Evolutionary conservation across 164 flowering plant genomes (phyloP).

Genomic region (Vitis rupestris): DNA sequence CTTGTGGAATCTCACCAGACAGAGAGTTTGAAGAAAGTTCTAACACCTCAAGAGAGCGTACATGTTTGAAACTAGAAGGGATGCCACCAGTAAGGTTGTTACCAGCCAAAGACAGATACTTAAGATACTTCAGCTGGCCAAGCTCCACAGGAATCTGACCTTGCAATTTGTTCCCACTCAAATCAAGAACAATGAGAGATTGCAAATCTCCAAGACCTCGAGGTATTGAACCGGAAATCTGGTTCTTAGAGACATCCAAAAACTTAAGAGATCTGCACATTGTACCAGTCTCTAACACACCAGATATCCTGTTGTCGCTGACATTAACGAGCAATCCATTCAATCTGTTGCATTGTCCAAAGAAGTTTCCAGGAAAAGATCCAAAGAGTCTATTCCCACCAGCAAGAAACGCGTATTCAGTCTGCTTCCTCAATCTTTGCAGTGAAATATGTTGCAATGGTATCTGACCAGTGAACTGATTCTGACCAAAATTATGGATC

Average conservation of each 20-base stretch:
- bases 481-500: conserved; percentile 28
- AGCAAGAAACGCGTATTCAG: conserved; percentile 23
- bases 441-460: conserved; percentile 16
- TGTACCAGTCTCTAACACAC: conserved; percentile 15
- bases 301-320: conserved; percentile 23
- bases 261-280: conserved; percentile 21
- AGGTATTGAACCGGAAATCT: conserved; percentile 25
- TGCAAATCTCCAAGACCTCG: conserved; percentile 20
- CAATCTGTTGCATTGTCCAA: conserved; percentile 13
- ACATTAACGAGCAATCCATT: conserved; percentile 23
- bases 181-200: conserved; percentile 25
- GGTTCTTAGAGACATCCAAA: conserved; percentile 29
- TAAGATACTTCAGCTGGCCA: conserved; percentile 19
- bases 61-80: conserved; percentile 18
- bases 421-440: conserved; percentile 2
- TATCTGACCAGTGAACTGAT: conserved; percentile 23
- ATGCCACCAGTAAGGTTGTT: conserved; percentile 36
- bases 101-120: conserved; percentile 21
- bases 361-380: conserved; percentile 12
- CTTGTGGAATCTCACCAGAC: conserved; percentile 30
- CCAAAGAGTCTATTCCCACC: conserved; percentile 27
- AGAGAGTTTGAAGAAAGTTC: conserved; percentile 32
- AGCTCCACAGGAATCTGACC: conserved; percentile 26
- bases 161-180: conserved; percentile 27
- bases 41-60: conserved; percentile 27